Evolutionary conservation across 441 rosid genomes (phyloP).

Genomic region (Omphalea diandra): DNA sequence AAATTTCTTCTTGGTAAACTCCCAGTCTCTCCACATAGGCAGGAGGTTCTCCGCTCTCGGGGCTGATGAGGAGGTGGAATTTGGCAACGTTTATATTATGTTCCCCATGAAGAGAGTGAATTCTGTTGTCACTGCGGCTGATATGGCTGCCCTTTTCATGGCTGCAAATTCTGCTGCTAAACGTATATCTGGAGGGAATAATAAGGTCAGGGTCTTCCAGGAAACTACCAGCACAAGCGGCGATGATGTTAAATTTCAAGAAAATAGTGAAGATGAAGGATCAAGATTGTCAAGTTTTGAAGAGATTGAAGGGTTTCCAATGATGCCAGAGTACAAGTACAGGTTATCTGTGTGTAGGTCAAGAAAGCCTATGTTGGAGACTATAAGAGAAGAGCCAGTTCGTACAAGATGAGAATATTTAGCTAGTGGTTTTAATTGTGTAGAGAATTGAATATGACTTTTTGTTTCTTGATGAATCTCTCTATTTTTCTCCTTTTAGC

Average conservation of each 20-base stretch:
- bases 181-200: slow-evolving; percentile 30
- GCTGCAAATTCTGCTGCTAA: slow-evolving; percentile 47
- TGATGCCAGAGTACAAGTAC: slow-evolving; percentile 30
- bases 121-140: slow-evolving; percentile 44
- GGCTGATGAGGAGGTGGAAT: slow-evolving; percentile 55
- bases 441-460: too few relatives aligned
- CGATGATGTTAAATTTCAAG: not conserved
- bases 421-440: not conserved
- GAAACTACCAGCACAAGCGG: too few relatives aligned
- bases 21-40: slow-evolving; percentile 54
- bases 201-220: slow-evolving; percentile 26
- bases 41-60: slow-evolving; percentile 50
- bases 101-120: slow-evolving; percentile 52
- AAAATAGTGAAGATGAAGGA: slow-evolving; percentile 8
- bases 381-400: slow-evolving; percentile 55
- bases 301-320: slow-evolving; percentile 32
- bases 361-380: slow-evolving; percentile 58
- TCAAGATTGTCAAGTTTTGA: slow-evolving; percentile 13
- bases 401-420: slow-evolving; percentile 22
- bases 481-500: too few relatives aligned
- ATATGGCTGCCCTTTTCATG: slow-evolving; percentile 54
- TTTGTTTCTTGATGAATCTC: too few relatives aligned
- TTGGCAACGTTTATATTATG: slow-evolving; percentile 52
- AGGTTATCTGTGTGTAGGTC: slow-evolving; percentile 49
- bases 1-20: slow-evolving; percentile 39